Percentiles rank a stretch among this genome's conserved stretches.
phyloP scores from a whole-genome alignment of 2,329 filamentous ascomycete genomes.

The Sphaerulina vaccinii region DNA sequence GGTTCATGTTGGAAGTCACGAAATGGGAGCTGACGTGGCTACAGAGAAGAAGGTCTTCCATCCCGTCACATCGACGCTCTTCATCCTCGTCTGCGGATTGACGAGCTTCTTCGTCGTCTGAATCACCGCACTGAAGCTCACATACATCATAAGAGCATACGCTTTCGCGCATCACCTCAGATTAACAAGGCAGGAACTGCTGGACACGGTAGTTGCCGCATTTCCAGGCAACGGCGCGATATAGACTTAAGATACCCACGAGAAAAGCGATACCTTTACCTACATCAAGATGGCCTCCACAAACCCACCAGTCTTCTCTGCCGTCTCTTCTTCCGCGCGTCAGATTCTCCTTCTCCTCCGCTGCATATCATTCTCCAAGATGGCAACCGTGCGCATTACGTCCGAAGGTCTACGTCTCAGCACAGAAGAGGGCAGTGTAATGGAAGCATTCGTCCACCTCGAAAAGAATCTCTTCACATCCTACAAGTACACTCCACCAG shows the following conservation, averaged over 20 bases:
- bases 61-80: conserved; percentile 29
- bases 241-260: conserved; percentile 12
- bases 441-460: conserved; percentile 86
- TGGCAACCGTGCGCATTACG: conserved; percentile 72
- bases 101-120: conserved; percentile 27
- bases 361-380: conserved; percentile 61
- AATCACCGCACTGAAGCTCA: conserved; percentile 17
- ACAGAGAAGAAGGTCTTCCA: conserved; percentile 21
- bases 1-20: background rate
- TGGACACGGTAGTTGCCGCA: too few relatives aligned
- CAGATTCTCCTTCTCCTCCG: conserved; percentile 67
- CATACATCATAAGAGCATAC: conserved; percentile 8
- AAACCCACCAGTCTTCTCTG: conserved; percentile 62
- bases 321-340: conserved; percentile 73
- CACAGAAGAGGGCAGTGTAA: conserved; percentile 81
- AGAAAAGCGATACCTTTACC: background rate
- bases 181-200: too few relatives aligned
- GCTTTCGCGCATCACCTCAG: too few relatives aligned
- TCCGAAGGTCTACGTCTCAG: conserved; percentile 83
- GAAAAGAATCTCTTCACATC: conserved; percentile 86
- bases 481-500: conserved; percentile 65
- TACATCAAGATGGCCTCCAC: conserved; percentile 41
- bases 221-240: too few relatives aligned
- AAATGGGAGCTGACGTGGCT: conserved; percentile 1
- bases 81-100: conserved; percentile 26